Evolutionary conservation across 2,329 filamentous ascomycete species (phyloP), one percentile per base, ranked within the genome.

Genomic region (Cercospora janseana): DNA sequence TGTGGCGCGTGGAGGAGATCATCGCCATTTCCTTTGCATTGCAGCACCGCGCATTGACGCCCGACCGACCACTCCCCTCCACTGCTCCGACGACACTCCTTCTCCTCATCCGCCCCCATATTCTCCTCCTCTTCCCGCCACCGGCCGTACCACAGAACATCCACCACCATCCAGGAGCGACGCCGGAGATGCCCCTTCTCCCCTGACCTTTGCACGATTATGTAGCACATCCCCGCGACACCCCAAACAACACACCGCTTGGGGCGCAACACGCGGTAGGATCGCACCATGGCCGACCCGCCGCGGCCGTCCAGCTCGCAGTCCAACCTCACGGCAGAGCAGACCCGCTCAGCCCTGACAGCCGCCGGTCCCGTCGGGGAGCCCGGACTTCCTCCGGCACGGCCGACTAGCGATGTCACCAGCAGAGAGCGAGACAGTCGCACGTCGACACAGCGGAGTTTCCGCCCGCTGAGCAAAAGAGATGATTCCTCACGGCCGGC

Each of bases 341-440:
- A 42, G 37, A 50, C 55, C 20, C 53, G 49, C 42, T 57, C 42
- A 12, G 50, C 64, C 13, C 52, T 59, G 26, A 60, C 71, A 44
- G 61, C 68, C 47, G 75, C 73, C 10, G 75, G 74, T 8, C 72
- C 74, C 4, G 64, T 70, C 5, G 75, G 74, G 43, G 74, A 76
- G 58, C 63, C 73, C 28, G 74, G 72, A 29, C 67, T 76, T 51
- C 74, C 74, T 29, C 74, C 74, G 1, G 73, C 72, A 41, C 69
- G 75, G 21, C 74, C 74, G 3, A 57, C 60, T 13, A 53, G 51
- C 46, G 51, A 46, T 29, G 40, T 46, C 38, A 47, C 42, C n/a
- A 49, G 24, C 44, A 21, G 40, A 37, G 37, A 44, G 31, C 40
- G 31, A 27, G 42, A 45, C 43, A 40, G 31, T 10, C 50, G 44